Base-by-base conservation (phyloP, 108 stramenopile genomes). In the Cylindrotheca fusiformis region DNA sequence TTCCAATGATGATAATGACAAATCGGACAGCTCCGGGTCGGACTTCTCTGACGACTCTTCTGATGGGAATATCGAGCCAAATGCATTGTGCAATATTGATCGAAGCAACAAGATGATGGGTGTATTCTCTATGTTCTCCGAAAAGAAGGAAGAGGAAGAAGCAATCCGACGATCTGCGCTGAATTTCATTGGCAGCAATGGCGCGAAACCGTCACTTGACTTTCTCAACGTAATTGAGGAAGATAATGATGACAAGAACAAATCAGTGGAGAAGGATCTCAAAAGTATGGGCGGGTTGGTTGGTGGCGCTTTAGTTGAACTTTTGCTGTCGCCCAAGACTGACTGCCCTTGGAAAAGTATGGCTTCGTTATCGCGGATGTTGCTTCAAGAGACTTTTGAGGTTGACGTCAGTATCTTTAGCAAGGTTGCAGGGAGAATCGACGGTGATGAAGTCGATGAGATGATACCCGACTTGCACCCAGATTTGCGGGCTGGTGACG, bases 91-190 rank as follows among this genome's bases (percentile, higher is more conserved):
- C 36, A 10, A 6, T 41, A 14, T 14, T 10, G 36, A 41, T 10
- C 6, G 36, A 14, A 6, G 14, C 10, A 41, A 41, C 14, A 6
- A 14, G 6, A 14, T 41, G 36, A 41, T 41, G 36, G 14, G 14
- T 41, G 36, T 41, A 6, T 41, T 41, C 14, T 50, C 55, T 1
- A 71, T 71, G 27, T 47, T 58, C 29, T 62, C 44, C 21, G 52
- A 58, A 24, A 27, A 51, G 17, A 45, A 58, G 3, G 54, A 64
- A 56, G 32, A 21, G 19, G 70, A 71, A 64, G 62, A 71, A 5
- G 70, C 62, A 10, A 71, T 71, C 14, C 55, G 63, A 51, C 62
- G 48, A 19, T 60, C 62, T 5, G 70, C 62, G 14, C 23, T 52
- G 0, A 33, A 49, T 26, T 71, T 71, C 50, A 63, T 71, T 19